Base-by-base conservation (phyloP, 441 rosid genomes). In the Adansonia rubrostipa region DNA sequence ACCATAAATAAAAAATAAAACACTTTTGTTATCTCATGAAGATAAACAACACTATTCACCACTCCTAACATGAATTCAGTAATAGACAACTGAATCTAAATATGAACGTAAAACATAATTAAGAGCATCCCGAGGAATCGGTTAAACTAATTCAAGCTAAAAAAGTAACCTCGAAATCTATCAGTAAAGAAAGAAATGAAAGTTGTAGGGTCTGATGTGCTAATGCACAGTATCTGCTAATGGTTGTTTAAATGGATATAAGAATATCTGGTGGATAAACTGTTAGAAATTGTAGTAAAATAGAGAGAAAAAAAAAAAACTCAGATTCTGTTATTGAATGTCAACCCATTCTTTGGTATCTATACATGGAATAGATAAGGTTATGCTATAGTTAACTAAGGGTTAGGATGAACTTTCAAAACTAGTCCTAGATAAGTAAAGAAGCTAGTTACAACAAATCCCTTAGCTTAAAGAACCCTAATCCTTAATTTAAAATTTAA, bases 1-100 rank as follows among this genome's bases (percentile, higher is more conserved):
- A 80, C 45, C 82, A 80, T 67, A 73, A 76, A 44, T 33, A 62
- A 3, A 33, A 40, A 56, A 5, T 6, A 17, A 54, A 56, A 57
- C 19, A 10, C 62, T 5, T 58, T 19, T 28, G 19, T 65, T 14
- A 50, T 47, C 62, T 74, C 56, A 11, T 45, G 24, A 40, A 14
- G 10, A 48, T 61, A 76, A 1, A 19, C 71, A 57, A 8, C 9
- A 47, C 51, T 47, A 47, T 47, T 47, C 51, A 47, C 2, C 51
- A 47, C 11, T 68, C 73, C 17, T 6, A 68, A 68, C 9, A 20
- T 19, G 20, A 8, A 47, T 19, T 68, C 56, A 68, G 20, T 20
- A 68, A 20, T 36, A 19, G 56, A 68, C 69, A 7, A 45, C 45
- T 44, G 15, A 45, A 67, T 67, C 36, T 67, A 67, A 45, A 28